These are phyloP conservation scores for Volvox carteri DNA, from an alignment of 163 green algal genomes.

Conservation along the genomic window DNA sequence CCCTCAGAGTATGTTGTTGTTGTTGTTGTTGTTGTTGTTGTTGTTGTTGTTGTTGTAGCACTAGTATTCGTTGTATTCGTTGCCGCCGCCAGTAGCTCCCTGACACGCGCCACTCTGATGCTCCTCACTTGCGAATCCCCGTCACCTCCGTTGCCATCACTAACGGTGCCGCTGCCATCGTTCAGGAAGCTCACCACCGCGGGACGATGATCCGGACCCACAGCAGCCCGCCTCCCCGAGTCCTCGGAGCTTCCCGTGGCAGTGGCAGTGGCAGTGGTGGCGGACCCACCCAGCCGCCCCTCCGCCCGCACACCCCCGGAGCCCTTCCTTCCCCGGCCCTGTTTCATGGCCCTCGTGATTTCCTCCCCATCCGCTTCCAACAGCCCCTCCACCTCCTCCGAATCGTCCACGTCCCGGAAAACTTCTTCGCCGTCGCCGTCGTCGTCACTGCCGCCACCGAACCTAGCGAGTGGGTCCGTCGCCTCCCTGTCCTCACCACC, in stretches of 20 bases:
- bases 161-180: background rate
- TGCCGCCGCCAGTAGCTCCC: background rate
- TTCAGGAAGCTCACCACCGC: constrained; percentile 49
- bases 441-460: constrained; percentile 35
- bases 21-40: too few species aligned
- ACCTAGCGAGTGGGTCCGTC: background rate
- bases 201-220: too few species aligned
- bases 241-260: background rate
- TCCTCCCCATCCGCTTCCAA: too few species aligned
- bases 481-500: background rate
- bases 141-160: background rate
- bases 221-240: too few species aligned
- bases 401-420: constrained; percentile 36
- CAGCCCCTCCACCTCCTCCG: background rate
- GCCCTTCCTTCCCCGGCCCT: too few species aligned
- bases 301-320: background rate
- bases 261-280: background rate
- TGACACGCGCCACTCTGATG: background rate
- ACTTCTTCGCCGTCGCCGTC: constrained; percentile 46
- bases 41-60: too few species aligned
- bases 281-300: background rate
- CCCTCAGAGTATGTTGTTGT: too few species aligned
- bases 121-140: background rate
- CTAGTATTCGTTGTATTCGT: too few species aligned
- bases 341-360: too few species aligned